phyloP scores from a whole-genome alignment of 352 stramenopile genomes.

The Pythium aphanidermatum region DNA sequence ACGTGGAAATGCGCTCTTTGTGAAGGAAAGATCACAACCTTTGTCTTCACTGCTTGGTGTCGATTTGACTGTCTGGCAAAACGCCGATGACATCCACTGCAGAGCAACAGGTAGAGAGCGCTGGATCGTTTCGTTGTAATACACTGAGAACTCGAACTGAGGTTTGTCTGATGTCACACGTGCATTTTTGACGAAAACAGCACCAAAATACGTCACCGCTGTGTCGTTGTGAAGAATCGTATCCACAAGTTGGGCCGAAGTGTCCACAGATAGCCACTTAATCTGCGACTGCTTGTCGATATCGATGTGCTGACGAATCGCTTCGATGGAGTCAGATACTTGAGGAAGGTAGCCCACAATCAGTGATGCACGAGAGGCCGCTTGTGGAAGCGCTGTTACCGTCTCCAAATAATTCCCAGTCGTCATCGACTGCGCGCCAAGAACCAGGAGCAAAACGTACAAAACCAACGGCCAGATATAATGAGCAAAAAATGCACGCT shows the following conservation, averaged over 20 bases:
- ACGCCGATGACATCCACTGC: constrained; percentile 53
- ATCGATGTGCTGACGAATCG: constrained; percentile 10
- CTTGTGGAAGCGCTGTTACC: constrained; percentile 37
- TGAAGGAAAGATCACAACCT: constrained; percentile 40
- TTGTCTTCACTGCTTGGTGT: not conserved
- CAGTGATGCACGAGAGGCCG: constrained; percentile 31
- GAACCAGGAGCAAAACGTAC: constrained; percentile 47
- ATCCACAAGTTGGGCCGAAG: constrained; percentile 29
- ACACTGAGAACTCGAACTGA: constrained; percentile 33
- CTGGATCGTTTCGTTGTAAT: constrained; percentile 64
- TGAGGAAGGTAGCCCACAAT: constrained; percentile 26
- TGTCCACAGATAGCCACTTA: constrained; percentile 16
- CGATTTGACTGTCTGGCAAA: constrained; percentile 29
- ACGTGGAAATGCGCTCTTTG: constrained; percentile 38
- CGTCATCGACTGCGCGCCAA: constrained; percentile 31
- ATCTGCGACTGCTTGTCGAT: not conserved
- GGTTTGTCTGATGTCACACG: constrained; percentile 17
- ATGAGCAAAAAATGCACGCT: constrained; percentile 53
- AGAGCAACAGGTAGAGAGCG: constrained; percentile 55
- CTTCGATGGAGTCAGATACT: constrained; percentile 11
- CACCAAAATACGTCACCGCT: constrained; percentile 46
- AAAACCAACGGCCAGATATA: constrained; percentile 66
- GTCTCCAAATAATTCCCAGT: constrained; percentile 32
- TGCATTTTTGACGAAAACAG: constrained; percentile 41
- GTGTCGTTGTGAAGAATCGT: constrained; percentile 29